These are phyloP conservation scores for Monosporascus sp. DNA, from an alignment of 2,329 filamentous ascomycete genomes.

Conservation along the genomic window DNA sequence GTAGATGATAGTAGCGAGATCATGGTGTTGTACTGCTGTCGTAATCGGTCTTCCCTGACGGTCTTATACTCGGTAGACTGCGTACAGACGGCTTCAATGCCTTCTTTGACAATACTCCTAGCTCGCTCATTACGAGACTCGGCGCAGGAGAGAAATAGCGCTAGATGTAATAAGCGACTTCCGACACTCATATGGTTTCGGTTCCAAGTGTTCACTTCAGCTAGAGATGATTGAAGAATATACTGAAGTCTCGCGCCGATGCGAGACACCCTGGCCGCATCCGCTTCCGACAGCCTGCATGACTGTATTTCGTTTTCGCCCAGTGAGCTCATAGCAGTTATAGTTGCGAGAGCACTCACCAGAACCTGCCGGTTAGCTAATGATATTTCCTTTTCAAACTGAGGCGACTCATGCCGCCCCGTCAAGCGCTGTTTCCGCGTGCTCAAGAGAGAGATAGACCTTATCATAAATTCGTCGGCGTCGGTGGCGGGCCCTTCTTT, in stretches of 20 bases:
- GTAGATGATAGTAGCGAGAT: conserved; percentile 24
- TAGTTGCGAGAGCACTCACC: conserved; percentile 34
- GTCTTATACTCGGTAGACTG: conserved; percentile 4
- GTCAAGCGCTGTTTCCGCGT: conserved; percentile 10
- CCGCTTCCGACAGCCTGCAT: conserved; percentile 6
- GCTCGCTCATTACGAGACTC: conserved; percentile 7
- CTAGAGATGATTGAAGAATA: conserved; percentile 25
- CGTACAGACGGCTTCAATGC: conserved; percentile 13
- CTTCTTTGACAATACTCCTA: conserved; percentile 5
- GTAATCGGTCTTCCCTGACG: conserved; percentile 9
- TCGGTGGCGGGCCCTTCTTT: conserved; percentile 25
- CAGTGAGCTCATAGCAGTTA: conserved; percentile 27
- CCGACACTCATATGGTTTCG: conserved; percentile 10
- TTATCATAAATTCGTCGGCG: conserved; percentile 30
- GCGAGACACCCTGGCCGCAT: conserved; percentile 11
- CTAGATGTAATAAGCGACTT: conserved; percentile 16
- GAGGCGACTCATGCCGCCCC: conserved; percentile 5
- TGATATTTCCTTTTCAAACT: conserved; percentile 14
- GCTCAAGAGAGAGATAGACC: conserved; percentile 29
- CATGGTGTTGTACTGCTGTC: conserved; percentile 19
- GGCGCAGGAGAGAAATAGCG: conserved; percentile 19
- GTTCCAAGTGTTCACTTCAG: conserved; percentile 11
- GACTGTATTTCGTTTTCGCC: conserved; percentile 18
- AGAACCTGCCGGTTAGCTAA: conserved; percentile 31
- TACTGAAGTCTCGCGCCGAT: conserved; percentile 21